phyloP scores from a whole-genome alignment of 2,329 filamentous ascomycete genomes.

The Amylocarpus encephaloides region DNA sequence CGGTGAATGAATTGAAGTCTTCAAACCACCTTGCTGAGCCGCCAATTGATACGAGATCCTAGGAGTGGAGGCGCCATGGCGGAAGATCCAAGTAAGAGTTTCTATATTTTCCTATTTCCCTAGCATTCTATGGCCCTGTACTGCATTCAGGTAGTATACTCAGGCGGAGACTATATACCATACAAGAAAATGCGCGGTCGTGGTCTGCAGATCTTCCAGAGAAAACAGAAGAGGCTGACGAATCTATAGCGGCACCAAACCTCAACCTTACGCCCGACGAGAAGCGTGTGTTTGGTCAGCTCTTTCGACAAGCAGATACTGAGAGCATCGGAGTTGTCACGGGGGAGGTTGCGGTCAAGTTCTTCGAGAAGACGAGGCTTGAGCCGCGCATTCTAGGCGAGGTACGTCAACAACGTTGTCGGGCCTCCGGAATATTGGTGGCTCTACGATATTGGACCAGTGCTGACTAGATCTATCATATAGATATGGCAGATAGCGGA shows the following conservation, averaged over 20 bases:
- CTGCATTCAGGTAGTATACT: background rate
- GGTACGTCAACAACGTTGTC: constrained; percentile 39
- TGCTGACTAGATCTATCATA: constrained; percentile 20
- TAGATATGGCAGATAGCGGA: constrained; percentile 99
- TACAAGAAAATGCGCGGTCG: background rate
- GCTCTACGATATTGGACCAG: background rate
- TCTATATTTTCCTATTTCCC: constrained; percentile 36
- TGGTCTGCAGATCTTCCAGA: background rate
- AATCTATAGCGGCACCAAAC: constrained; percentile 49
- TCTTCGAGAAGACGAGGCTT: constrained; percentile 93
- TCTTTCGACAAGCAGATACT: constrained; percentile 88
- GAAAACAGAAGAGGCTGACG: constrained; percentile 13
- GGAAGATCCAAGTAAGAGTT: constrained; percentile 31
- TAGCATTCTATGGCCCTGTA: background rate
- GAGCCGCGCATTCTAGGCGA: constrained; percentile 81
- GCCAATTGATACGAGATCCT: constrained; percentile 6
- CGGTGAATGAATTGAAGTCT: constrained; percentile 5
- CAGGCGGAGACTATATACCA: background rate
- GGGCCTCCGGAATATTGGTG: too few species aligned
- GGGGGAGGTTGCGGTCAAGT: constrained; percentile 91
- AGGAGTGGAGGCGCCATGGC: constrained; percentile 27
- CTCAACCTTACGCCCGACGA: constrained; percentile 86
- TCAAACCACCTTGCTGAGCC: constrained; percentile 3
- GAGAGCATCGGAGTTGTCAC: constrained; percentile 91
- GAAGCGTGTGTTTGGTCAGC: constrained; percentile 86